Evolutionary conservation across 2,329 filamentous ascomycete species (phyloP), one percentile per base, ranked within the genome.

Genomic region (Phialocephala subalpina): DNA sequence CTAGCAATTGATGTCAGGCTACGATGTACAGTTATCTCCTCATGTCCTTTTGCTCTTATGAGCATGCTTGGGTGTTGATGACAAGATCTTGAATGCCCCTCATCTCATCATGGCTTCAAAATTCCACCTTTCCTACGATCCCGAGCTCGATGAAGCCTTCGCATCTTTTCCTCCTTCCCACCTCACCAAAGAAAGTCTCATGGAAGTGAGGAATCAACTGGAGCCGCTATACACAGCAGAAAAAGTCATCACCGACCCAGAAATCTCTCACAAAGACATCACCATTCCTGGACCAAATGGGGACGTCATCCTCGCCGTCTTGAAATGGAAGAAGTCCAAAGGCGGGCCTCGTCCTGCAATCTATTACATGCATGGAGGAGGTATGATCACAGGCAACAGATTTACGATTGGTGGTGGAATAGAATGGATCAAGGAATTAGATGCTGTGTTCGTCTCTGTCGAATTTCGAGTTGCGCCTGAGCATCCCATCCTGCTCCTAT

Each of bases 261-360:
- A 59, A 25, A 16, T 59, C 22, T 4, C 57, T n/a, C 57, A 47
- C 45, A 18, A 59, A 45, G 57, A 59, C 9, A 59, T 59, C 57
- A 42, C n/a, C 5, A 47, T 47, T 6, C 12, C 57, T 18, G 38
- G 38, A 4, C 56, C 56, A 9, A 16, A 18, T 29, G 56, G 56
- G 2, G 22, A 58, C 3, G 45, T 58, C 22, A 40, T 29, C 12
- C 56, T 58, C 1, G n/a, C 56, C 2, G 11, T 58, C 22, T 16
- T 58, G 12, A 35, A 42, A 25, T 42, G 6, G 14, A 45, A 45
- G 20, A 40, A 58, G 3, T 58, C 56, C 4, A 22, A 5, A 29
- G 12, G 18, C 14, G 35, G 25, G 5, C 22, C 2, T 9, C 3
- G 56, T 6, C 35, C n/a, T 42, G n/a, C 8, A 5, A 22, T 29